phyloP scores from a whole-genome alignment of 2,329 filamentous ascomycete species.

The Fusarium citri region DNA sequence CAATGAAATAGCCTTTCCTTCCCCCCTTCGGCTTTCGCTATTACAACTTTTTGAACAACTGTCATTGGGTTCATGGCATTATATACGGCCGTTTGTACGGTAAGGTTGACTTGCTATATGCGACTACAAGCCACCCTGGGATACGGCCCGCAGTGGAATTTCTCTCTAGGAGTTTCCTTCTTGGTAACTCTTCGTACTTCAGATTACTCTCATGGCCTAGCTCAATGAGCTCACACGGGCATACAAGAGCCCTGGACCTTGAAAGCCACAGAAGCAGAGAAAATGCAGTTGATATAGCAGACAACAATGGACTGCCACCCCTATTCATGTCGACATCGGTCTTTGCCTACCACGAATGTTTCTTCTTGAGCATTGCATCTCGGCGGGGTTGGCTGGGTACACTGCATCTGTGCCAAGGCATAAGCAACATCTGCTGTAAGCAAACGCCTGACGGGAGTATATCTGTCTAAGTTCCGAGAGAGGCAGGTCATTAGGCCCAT shows the following conservation, averaged over 20 bases:
- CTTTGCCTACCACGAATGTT: background rate
- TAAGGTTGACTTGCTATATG: background rate
- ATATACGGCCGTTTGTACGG: slow-evolving; percentile 3
- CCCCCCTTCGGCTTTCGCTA: background rate
- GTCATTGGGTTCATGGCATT: background rate
- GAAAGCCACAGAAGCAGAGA: background rate
- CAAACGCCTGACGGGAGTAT: background rate
- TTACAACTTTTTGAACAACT: background rate
- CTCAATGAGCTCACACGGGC: background rate
- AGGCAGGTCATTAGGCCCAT: background rate
- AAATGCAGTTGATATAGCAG: background rate
- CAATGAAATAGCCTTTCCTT: background rate
- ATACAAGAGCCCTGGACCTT: background rate
- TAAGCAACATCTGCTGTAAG: background rate
- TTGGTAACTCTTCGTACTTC: background rate
- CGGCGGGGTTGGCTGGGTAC: background rate
- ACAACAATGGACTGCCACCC: background rate
- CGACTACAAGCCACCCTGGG: slow-evolving; percentile 12
- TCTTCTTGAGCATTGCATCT: background rate
- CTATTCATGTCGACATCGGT: background rate
- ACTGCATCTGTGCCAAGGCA: background rate
- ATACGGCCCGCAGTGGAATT: background rate
- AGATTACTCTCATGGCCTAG: background rate
- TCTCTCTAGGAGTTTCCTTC: background rate
- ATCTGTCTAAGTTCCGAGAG: background rate